phyloP scores from a whole-genome alignment of 2,329 filamentous ascomycete species.

The Pyricularia sp. region DNA sequence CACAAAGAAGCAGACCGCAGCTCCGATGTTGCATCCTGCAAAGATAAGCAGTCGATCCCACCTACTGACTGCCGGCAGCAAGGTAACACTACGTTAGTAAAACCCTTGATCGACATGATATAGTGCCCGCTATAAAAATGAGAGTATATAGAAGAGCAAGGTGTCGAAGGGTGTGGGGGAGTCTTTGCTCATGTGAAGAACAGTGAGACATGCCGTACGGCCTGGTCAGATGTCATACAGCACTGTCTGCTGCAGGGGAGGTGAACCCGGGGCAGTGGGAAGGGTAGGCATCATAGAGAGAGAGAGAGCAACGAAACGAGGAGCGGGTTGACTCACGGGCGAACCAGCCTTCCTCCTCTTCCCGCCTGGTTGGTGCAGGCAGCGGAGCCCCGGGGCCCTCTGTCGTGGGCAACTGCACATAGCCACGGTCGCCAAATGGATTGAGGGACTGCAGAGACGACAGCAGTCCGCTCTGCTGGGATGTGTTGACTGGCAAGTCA shows the following conservation, averaged over 20 bases:
- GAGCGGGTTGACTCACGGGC: conserved; percentile 55
- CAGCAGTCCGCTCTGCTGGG: conserved; percentile 58
- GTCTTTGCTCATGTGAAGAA: conserved; percentile 21
- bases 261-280: conserved; percentile 16
- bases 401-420: conserved; percentile 79
- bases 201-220: conserved; percentile 28
- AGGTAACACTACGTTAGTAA: conserved; percentile 15
- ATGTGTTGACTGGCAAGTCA: conserved; percentile 63
- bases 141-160: conserved; percentile 4
- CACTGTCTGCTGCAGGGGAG: conserved; percentile 27
- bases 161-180: conserved; percentile 2
- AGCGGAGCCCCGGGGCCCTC: conserved; percentile 74
- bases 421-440: conserved; percentile 74
- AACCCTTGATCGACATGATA: background rate
- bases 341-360: conserved; percentile 95
- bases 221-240: conserved; percentile 28
- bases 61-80: conserved; percentile 60
- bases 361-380: conserved; percentile 69
- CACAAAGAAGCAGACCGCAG: conserved; percentile 82
- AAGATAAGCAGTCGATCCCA: conserved; percentile 96
- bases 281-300: conserved; percentile 5
- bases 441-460: conserved; percentile 75
- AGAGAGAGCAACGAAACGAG: conserved; percentile 1
- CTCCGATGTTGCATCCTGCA: conserved; percentile 76
- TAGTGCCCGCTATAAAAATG: background rate